phyloP scores from a whole-genome alignment of 768 basidiomycete genomes.

The Russula brevipes region DNA sequence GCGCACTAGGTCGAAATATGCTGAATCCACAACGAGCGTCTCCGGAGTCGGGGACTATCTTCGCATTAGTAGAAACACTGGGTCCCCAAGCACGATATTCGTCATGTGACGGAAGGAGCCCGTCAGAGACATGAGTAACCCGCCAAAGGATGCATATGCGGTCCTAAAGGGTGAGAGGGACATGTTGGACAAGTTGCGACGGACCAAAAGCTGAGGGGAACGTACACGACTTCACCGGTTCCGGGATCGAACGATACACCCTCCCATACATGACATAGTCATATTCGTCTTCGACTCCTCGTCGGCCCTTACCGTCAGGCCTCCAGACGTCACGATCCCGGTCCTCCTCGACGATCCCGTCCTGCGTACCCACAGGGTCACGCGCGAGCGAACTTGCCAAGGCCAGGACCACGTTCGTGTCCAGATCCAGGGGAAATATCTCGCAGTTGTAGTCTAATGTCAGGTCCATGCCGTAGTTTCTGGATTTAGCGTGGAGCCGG shows the following conservation, averaged over 20 bases:
- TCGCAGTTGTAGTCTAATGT: constrained; percentile 94
- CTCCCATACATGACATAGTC: constrained; percentile 99
- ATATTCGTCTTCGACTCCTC: constrained; percentile 89
- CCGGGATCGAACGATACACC: constrained; percentile 95
- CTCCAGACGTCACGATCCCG: constrained; percentile 79
- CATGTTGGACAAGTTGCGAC: constrained; percentile 16
- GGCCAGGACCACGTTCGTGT: constrained; percentile 76
- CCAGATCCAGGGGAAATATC: constrained; percentile 66
- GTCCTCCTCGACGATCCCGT: constrained; percentile 55
- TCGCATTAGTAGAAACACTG: constrained; percentile 84
- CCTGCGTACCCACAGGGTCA: constrained; percentile 45
- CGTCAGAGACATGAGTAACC: constrained; percentile 87
- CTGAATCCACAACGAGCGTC: not conserved
- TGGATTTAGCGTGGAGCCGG: constrained; percentile 81
- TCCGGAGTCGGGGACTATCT: constrained; percentile 31
- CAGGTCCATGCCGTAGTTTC: constrained; percentile 88
- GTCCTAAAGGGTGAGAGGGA: constrained; percentile 49
- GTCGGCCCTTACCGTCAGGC: constrained; percentile 74
- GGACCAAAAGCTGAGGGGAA: constrained; percentile 20
- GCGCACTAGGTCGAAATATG: not conserved
- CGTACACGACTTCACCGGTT: constrained; percentile 79
- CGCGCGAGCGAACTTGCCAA: constrained; percentile 76
- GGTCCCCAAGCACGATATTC: constrained; percentile 87
- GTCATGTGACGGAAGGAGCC: constrained; percentile 92
- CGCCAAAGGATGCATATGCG: constrained; percentile 94